Base-by-base conservation (phyloP, 2,329 filamentous ascomycete genomes). In the Capronia coronata region DNA sequence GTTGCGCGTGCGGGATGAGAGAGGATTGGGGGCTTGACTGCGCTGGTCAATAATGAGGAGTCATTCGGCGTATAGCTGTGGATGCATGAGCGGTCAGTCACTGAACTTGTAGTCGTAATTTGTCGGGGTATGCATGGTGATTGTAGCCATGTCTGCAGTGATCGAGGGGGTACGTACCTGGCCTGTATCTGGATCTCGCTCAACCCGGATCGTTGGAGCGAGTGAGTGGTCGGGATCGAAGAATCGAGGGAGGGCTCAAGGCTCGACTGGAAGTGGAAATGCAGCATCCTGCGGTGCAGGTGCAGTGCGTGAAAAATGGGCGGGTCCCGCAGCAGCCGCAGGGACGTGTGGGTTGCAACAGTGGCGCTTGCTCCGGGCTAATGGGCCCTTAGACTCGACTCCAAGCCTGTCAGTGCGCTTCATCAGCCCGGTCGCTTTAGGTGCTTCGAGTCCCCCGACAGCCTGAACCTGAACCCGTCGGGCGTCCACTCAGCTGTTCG, bases 311-410 rank as follows among this genome's bases (percentile, higher is more conserved):
- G 34, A 6, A 16, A 34, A 16, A 34, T 34, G 30, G 30, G 30
- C 34, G 34, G 34, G 34, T 37, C 34, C 34, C 34, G 18, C 34
- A 19, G 34, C 34, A 5, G 10, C 5, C 2, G 34, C 34, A 37
- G 34, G 34, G 34, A 19, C 19, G 14, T 8, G 14, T 18, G n/a
- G 34, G 34, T 6, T 37, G 34, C 16, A 18, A 37, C 34, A 8
- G 34, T 37, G 34, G 34, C 19, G 34, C 34, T 37, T 37, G 34
- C 34, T 37, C 34, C 34, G 34, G 34, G 34, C 34, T 37, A 37
- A 37, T 37, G 34, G 34, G 14, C 34, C 34, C 18, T 13, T 37
- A 37, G 34, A 8, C 34, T 13, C 14, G 18, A 7, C 34, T 37
- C 34, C 14, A 37, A 19, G 34, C 34, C 34, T 9, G 34, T 37